Percentiles rank a stretch among this genome's conserved stretches.
These are phyloP conservation scores for Flueggea neowawraea DNA, from an alignment of 441 rosid species.

Conservation along the genomic window DNA sequence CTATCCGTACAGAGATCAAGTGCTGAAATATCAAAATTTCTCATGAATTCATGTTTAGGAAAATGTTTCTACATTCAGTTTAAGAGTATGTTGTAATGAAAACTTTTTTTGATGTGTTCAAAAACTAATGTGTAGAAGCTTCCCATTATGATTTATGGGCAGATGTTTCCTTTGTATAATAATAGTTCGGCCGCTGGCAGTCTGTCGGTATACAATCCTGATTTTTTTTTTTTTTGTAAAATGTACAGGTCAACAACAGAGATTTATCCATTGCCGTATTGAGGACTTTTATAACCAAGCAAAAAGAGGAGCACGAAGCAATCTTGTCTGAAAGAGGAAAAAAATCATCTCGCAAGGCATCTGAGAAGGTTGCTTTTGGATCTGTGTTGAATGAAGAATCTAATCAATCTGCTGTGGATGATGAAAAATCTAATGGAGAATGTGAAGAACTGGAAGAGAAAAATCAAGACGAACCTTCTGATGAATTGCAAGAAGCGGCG, in stretches of 20 bases:
- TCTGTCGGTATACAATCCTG: slow-evolving; percentile 2
- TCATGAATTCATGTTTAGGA: no score
- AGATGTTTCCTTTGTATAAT: not conserved
- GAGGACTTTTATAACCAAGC: slow-evolving; percentile 66
- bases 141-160: no score
- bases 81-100: no score
- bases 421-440: slow-evolving; percentile 46
- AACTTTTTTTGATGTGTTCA: no score
- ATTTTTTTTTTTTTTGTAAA: slow-evolving; percentile 4
- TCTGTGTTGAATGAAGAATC: slow-evolving; percentile 31
- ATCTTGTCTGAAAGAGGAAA: slow-evolving; percentile 48
- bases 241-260: slow-evolving; percentile 82
- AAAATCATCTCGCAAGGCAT: slow-evolving; percentile 37
- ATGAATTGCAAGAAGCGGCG: slow-evolving; percentile 35
- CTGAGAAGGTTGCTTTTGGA: slow-evolving; percentile 38
- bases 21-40: no score
- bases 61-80: no score
- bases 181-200: not conserved
- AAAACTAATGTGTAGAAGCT: no score
- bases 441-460: slow-evolving; percentile 35
- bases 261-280: slow-evolving; percentile 93
- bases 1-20: no score
- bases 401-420: slow-evolving; percentile 21
- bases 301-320: slow-evolving; percentile 75
- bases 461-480: slow-evolving; percentile 36